Percentiles rank a stretch among this genome's conserved stretches.
Evolutionary conservation across 768 basidiomycete genomes (phyloP).

Genomic region (Kwoniella botswanensis): DNA sequence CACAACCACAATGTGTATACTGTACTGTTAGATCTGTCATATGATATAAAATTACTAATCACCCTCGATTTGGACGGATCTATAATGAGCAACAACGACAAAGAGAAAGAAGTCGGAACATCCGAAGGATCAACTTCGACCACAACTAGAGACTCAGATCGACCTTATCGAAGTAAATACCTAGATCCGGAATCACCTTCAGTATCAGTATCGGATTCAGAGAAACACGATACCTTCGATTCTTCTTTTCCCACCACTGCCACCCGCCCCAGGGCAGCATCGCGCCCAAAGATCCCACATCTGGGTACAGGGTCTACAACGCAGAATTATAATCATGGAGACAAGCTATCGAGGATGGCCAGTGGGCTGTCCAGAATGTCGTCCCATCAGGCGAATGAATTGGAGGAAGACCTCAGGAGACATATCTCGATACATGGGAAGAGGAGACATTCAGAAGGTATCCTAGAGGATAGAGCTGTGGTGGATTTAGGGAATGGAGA

Average conservation of each 20-base stretch:
- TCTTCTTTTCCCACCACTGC: not conserved
- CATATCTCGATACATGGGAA: slow-evolving; percentile 22
- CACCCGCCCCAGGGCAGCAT: slow-evolving; percentile 4
- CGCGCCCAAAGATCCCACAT: not conserved
- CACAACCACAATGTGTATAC: not conserved
- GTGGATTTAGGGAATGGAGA: slow-evolving; percentile 44
- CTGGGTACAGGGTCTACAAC: not conserved
- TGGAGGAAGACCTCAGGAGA: slow-evolving; percentile 23
- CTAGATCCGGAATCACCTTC: slow-evolving; percentile 12
- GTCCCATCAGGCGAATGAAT: slow-evolving; percentile 15
- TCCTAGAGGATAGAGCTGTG: slow-evolving; percentile 27
- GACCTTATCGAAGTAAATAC: slow-evolving; percentile 21
- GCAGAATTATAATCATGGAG: not conserved
- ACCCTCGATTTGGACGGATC: not conserved
- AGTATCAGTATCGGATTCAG: slow-evolving; percentile 2
- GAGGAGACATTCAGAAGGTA: slow-evolving; percentile 9
- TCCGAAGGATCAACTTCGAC: not conserved
- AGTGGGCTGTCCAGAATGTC: slow-evolving; percentile 21
- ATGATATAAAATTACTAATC: not conserved
- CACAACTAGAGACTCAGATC: not conserved
- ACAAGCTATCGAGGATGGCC: slow-evolving; percentile 5
- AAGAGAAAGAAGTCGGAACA: not conserved
- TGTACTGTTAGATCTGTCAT: not conserved
- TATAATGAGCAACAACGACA: not conserved
- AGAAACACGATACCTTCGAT: slow-evolving; percentile 16